A percentile compares a stretch with the other conserved stretches of the same genome.
Conservation (phyloP, 306 rosid species). For the Castanea mollissima region DNA sequence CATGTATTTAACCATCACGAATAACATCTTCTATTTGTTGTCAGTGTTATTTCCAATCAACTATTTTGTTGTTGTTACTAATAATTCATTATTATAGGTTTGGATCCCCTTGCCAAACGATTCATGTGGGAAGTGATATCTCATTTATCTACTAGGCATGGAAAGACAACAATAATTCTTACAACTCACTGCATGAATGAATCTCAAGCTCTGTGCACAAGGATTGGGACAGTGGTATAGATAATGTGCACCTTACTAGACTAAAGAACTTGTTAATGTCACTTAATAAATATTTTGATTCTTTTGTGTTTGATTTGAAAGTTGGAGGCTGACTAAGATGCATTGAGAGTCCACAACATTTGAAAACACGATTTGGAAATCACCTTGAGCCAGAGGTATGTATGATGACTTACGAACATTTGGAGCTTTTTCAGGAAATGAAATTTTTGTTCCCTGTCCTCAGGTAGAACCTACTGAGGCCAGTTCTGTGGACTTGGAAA, state of each 20-base stretch:
- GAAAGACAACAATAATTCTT: constrained; percentile 91
- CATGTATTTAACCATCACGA: too few species aligned
- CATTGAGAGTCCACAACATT: constrained; percentile 93
- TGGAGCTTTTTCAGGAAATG: constrained; percentile 22
- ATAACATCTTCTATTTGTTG: background rate
- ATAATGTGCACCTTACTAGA: constrained; percentile 19
- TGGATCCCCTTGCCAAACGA: constrained; percentile 96
- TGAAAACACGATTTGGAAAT: constrained; percentile 88
- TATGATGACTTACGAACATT: constrained; percentile 7
- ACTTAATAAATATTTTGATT: constrained; percentile 9
- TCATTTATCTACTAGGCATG: constrained; percentile 78
- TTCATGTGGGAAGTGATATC: constrained; percentile 99
- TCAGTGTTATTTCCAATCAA: background rate
- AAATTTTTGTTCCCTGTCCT: constrained; percentile 16
- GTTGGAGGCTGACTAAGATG: constrained; percentile 89
- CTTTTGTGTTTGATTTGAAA: constrained; percentile 38
- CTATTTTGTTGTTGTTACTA: background rate
- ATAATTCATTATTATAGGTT: constrained; percentile 49
- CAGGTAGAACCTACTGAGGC: constrained; percentile 90
- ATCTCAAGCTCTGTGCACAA: constrained; percentile 94
- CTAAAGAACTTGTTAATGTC: constrained; percentile 15
- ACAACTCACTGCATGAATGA: constrained; percentile 97
- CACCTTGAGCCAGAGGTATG: constrained; percentile 88
- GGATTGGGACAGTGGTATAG: constrained; percentile 89
- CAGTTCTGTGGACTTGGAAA: constrained; percentile 59